Base-by-base conservation (phyloP, 208 protist species). In the Trypanosoma caninum region DNA sequence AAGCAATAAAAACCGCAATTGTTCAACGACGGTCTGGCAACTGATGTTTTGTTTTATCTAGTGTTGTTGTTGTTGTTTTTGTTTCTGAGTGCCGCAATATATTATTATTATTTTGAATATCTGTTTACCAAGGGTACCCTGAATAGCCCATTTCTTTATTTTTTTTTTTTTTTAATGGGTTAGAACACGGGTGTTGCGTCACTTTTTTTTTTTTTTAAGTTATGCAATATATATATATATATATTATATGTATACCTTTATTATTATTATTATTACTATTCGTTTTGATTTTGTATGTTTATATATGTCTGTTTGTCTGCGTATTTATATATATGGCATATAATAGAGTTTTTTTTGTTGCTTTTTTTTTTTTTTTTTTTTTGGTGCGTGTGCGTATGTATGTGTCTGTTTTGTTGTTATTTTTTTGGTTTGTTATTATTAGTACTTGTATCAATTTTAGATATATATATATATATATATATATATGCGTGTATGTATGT, bases 1-100 rank as follows among this genome's bases (percentile, higher is more conserved):
- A 68, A 16, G 84, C 84, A 3, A 73, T 90, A 50, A 63, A 65
- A 23, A 68, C 61, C 45, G 74, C 76, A 14, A 42, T 77, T 18
- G 33, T 66, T 38, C 73, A 77, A 44, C 46, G 68, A 22, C 35
- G 57, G 55, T 53, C 30, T 16, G 40, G 50, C 20, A 72, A 58
- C 45, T 65, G 27, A 48, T 27, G 6, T 20, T 4, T n/a, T 1
- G 4, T 22, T 18, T 56, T 23, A 23, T 28, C 13, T 37, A 35
- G 10, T 60, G 2, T 60, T 18, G 33, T 50, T 48, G 3, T 60
- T 48, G 14, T 46, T 53, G 3, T 53, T 34, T 37, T 34, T 34
- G 28, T 54, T 38, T 38, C 11, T 23, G 10, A 37, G 23, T 54
- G 22, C 22, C 23, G 33, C 23, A 9, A 35, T 54, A 10, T 54